phyloP scores from a whole-genome alignment of 768 basidiomycete species.

The Albatrellus ellisii region DNA sequence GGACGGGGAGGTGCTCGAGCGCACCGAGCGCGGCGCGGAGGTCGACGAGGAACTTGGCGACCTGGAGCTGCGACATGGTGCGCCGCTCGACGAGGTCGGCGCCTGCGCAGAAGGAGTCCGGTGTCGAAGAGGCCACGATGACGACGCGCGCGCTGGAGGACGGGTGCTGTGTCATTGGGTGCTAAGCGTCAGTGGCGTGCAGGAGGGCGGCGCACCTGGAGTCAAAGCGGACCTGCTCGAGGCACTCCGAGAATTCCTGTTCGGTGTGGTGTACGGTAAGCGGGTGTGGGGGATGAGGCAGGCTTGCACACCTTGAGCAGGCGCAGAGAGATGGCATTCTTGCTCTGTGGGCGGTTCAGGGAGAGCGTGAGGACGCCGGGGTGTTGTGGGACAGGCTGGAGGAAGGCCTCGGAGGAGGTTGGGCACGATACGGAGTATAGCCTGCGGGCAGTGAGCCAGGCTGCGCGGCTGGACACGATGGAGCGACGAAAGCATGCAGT shows the following conservation, averaged over 20 bases:
- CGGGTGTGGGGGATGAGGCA: neutral
- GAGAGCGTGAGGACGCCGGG: constrained; percentile 61
- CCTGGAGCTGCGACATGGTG: constrained; percentile 65
- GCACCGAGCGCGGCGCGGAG: constrained; percentile 57
- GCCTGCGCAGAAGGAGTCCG: constrained; percentile 83
- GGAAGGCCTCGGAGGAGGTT: neutral
- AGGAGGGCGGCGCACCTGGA: constrained; percentile 59
- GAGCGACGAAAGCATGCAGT: neutral
- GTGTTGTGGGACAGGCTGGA: constrained; percentile 34
- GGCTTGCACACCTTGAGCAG: constrained; percentile 43
- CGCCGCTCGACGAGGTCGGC: constrained; percentile 81
- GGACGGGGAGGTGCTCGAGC: constrained; percentile 76
- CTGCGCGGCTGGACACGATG: neutral
- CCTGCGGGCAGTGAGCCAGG: neutral
- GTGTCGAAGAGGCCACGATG: constrained; percentile 66
- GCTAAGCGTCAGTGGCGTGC: neutral
- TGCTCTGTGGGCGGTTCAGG: constrained; percentile 72
- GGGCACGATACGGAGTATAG: neutral
- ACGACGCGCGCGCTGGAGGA: constrained; percentile 54
- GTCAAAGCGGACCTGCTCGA: constrained; percentile 2
- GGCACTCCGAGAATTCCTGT: constrained; percentile 1
- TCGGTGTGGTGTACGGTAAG: constrained; percentile 2
- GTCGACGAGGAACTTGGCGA: constrained; percentile 63
- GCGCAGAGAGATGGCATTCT: constrained; percentile 74
- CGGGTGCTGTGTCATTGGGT: neutral